These are phyloP conservation scores for Trichoderma pleuroti DNA, from an alignment of 2,329 filamentous ascomycete species.

Conservation along the genomic window DNA sequence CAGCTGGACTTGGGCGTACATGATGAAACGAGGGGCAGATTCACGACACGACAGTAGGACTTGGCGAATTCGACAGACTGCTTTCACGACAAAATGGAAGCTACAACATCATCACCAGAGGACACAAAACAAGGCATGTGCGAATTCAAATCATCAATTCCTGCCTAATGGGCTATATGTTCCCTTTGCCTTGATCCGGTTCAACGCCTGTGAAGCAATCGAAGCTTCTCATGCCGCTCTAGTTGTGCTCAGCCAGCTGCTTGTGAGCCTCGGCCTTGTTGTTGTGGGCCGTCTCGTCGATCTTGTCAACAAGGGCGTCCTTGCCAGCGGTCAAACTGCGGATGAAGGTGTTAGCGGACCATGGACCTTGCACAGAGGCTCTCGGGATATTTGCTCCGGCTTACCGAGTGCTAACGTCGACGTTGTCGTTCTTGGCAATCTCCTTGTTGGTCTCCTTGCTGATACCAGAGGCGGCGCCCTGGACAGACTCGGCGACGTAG, in stretches of 20 bases:
- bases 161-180: neutral
- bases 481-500: constrained; percentile 65
- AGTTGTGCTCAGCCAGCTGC: constrained; percentile 32
- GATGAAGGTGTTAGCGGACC: constrained; percentile 33
- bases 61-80: neutral
- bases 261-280: constrained; percentile 43
- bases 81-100: neutral
- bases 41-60: neutral
- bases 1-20: neutral
- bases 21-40: neutral
- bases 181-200: neutral
- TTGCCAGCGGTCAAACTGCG: constrained; percentile 44
- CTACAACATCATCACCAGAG: neutral
- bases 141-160: constrained; percentile 7
- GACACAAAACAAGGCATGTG: neutral
- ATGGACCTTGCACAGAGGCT: too few species aligned
- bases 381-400: constrained; percentile 20
- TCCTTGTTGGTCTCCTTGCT: constrained; percentile 71
- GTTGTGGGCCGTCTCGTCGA: constrained; percentile 40
- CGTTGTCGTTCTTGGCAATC: constrained; percentile 61
- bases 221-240: neutral
- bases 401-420: constrained; percentile 52
- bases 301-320: constrained; percentile 49
- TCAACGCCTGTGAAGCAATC: constrained; percentile 1
- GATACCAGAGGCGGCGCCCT: constrained; percentile 53